Percentiles rank a stretch among this genome's conserved stretches.
These are phyloP conservation scores for Artemisia argyi DNA, from an alignment of 129 eudicot species.

Conservation along the genomic window DNA sequence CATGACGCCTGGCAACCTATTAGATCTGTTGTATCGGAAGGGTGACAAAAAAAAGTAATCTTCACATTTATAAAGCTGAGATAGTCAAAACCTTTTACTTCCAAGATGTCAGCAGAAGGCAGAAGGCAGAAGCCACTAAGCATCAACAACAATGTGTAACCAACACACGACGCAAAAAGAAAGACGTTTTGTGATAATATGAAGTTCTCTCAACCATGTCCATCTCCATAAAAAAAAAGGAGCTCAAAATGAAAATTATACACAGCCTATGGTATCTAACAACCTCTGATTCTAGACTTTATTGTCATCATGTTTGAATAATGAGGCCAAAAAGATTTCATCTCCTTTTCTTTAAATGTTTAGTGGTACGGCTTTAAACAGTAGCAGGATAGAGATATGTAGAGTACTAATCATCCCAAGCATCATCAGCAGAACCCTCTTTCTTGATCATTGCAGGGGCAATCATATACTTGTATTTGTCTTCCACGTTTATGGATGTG, in stretches of 20 bases:
- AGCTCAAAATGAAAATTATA: constrained; percentile 19
- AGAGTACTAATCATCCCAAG: constrained; percentile 70
- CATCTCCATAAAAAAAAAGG: constrained; percentile 3
- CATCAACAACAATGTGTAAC: neutral
- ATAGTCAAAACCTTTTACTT: neutral
- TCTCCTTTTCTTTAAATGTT: constrained; percentile 17
- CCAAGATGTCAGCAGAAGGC: neutral
- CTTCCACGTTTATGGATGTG: constrained; percentile 65
- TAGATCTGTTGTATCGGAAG: neutral
- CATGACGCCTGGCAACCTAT: neutral
- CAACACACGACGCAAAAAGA: neutral
- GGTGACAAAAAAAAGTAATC: neutral
- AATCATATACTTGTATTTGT: constrained; percentile 86
- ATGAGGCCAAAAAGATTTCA: constrained; percentile 9
- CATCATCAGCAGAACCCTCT: constrained; percentile 87
- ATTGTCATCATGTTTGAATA: constrained; percentile 21
- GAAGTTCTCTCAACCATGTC: constrained; percentile 13
- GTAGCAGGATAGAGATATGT: neutral
- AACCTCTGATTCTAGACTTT: constrained; percentile 24
- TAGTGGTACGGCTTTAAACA: constrained; percentile 17
- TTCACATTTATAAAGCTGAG: neutral
- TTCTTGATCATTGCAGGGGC: constrained; percentile 50
- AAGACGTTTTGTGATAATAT: constrained; percentile 21
- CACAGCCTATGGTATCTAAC: constrained; percentile 35
- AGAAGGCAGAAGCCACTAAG: constrained; percentile 13